Evolutionary conservation across 1,284 basidiomycete species (phyloP), one percentile per base, ranked within the genome.

Genomic region (Xerocomus tenax): DNA sequence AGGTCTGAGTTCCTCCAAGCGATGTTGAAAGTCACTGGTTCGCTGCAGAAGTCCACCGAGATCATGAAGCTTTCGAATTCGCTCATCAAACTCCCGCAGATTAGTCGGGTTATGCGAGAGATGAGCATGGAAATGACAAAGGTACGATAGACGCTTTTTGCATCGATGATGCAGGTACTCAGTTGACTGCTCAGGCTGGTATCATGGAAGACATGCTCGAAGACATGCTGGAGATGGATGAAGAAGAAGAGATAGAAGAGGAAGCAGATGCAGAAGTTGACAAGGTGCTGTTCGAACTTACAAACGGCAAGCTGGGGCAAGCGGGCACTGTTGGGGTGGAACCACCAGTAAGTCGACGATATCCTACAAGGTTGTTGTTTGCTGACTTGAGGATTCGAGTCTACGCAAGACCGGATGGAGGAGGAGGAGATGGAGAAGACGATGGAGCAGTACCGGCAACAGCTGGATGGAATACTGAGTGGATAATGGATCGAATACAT

Each of bases 91-190:
- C 74, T 98, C 30, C 96, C 96, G 15, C 91, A 98, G 66, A 82
- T 98, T 48, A 89, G 84, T 65, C 85, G 84, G 57, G 79, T 82
- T 0, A 98, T 99, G 96, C 81, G 92, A 26, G 88, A 97, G 63
- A 95, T 98, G 92, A 91, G 87, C 61, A 90, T 93, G 82, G 95
- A 98, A 69, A 97, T 98, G 93, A 97, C 91, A 57, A 98, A 98
- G 80, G 91, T 88, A 53, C 19, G 67, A 12, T 13, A 21, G 8
- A 30, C 46, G 28, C n/a, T 35, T 42, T 43, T 15, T 32, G 21
- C 28, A 15, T 39, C 30, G 7, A 42, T 18, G 7, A 7, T 15
- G 41, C 36, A 25, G 12, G 32, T 40, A 8, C 45, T 66, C 5
- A 62, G 10, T 49, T 3, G 28, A 42, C 29, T 34, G 5, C 18